phyloP scores from a whole-genome alignment of 129 eudicot genomes.

The Smallanthus sonchifolius region DNA sequence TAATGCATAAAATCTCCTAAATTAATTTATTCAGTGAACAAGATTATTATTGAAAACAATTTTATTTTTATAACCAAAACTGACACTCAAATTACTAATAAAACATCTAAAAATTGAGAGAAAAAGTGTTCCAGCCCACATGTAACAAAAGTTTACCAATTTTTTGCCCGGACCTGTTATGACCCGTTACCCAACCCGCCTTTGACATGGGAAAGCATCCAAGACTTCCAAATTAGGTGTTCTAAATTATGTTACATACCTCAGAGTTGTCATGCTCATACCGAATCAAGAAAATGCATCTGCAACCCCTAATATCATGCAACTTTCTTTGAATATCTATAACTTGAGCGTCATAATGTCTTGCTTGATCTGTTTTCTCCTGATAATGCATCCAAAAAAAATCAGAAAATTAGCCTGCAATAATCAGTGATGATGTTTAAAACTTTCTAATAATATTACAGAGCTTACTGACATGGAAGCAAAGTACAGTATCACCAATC shows the following conservation, averaged over 20 bases:
- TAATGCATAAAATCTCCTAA: neutral
- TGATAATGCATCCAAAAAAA: slow-evolving; percentile 11
- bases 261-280: slow-evolving; percentile 66
- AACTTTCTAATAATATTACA: neutral
- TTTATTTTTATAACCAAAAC: neutral
- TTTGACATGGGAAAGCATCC: neutral
- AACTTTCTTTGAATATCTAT: slow-evolving; percentile 48
- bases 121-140: neutral
- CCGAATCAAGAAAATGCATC: slow-evolving; percentile 65
- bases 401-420: neutral
- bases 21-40: neutral
- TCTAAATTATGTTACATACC: slow-evolving; percentile 35
- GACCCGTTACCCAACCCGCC: neutral
- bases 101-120: neutral
- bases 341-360: slow-evolving; percentile 72
- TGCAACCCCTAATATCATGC: slow-evolving; percentile 93
- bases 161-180: neutral
- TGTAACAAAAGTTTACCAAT: neutral
- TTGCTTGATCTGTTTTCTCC: slow-evolving; percentile 72
- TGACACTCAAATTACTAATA: neutral
- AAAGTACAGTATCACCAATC: slow-evolving; percentile 65
- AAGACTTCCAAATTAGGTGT: neutral
- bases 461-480: slow-evolving; percentile 66
- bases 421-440: neutral
- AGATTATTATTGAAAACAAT: neutral